A percentile compares a stretch with the other conserved stretches of the same genome.
Conservation (phyloP, 2,329 filamentous ascomycete species). For the Aspergillus quadrilineatus region DNA sequence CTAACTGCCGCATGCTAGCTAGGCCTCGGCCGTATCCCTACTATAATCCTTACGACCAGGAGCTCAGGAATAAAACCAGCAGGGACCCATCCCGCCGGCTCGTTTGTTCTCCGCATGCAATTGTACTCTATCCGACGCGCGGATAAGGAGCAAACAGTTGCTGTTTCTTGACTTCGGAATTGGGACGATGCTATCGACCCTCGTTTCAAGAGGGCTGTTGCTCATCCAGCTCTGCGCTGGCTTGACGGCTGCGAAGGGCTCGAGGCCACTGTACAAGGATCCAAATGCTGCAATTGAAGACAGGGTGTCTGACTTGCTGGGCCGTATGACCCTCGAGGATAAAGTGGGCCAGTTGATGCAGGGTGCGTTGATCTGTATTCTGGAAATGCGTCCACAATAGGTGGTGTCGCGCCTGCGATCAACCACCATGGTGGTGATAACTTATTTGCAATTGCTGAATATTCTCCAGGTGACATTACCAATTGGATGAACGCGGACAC, state of each 20-base stretch:
- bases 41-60: background rate
- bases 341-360: conserved; percentile 70
- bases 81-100: background rate
- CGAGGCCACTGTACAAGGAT: conserved; percentile 58
- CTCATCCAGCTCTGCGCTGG: conserved; percentile 27
- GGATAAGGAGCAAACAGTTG: background rate
- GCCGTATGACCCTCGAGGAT: conserved; percentile 71
- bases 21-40: background rate
- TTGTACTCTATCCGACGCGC: background rate
- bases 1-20: background rate
- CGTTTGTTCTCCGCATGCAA: conserved; percentile 1
- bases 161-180: background rate
- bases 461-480: conserved; percentile 60
- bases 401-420: background rate
- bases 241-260: conserved; percentile 18
- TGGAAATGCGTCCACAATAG: background rate
- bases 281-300: conserved; percentile 61
- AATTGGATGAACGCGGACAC: conserved; percentile 72
- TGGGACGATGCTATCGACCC: conserved; percentile 13
- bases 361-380: conserved; percentile 31
- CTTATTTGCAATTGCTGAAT: background rate
- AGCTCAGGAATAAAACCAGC: conserved; percentile 3
- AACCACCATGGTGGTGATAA: background rate
- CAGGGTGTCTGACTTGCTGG: conserved; percentile 65
- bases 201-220: conserved; percentile 26